A percentile compares a stretch with the other conserved stretches of the same genome.
Conservation (phyloP, 2,329 filamentous ascomycete genomes). For the Xylariaceae sp. region DNA sequence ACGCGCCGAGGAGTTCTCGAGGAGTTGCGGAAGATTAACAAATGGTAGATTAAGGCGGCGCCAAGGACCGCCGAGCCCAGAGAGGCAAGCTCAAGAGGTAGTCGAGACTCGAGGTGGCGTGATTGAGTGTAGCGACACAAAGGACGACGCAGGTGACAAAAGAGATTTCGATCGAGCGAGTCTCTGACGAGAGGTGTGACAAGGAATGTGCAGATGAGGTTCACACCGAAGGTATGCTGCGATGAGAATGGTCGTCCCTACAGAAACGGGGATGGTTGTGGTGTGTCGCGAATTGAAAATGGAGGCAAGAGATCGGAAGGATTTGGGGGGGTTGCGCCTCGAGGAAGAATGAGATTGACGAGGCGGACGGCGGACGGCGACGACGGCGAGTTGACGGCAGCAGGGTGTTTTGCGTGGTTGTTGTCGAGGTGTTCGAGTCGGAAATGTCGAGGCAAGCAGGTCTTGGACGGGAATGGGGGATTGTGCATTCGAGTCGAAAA, state of each 20-base stretch:
- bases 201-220: too few relatives aligned
- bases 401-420: conserved; percentile 21
- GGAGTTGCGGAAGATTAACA: conserved; percentile 8
- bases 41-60: conserved; percentile 13
- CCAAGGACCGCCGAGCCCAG: neutral
- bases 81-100: conserved; percentile 1
- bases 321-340: conserved; percentile 25
- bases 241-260: conserved; percentile 10
- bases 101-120: conserved; percentile 7
- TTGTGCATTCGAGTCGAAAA: conserved; percentile 10
- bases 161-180: conserved; percentile 16
- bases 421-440: conserved; percentile 22
- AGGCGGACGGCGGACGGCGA: neutral
- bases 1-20: conserved; percentile 30
- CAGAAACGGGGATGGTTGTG: conserved; percentile 12
- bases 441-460: conserved; percentile 14
- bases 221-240: conserved; percentile 4
- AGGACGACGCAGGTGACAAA: conserved; percentile 27
- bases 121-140: conserved; percentile 19
- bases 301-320: conserved; percentile 14
- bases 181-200: conserved; percentile 13
- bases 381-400: conserved; percentile 10
- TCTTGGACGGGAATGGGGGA: conserved; percentile 7
- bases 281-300: conserved; percentile 18
- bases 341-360: conserved; percentile 23